Conservation (phyloP, 768 basidiomycete species). For the Hypsizygus marmoreus region DNA sequence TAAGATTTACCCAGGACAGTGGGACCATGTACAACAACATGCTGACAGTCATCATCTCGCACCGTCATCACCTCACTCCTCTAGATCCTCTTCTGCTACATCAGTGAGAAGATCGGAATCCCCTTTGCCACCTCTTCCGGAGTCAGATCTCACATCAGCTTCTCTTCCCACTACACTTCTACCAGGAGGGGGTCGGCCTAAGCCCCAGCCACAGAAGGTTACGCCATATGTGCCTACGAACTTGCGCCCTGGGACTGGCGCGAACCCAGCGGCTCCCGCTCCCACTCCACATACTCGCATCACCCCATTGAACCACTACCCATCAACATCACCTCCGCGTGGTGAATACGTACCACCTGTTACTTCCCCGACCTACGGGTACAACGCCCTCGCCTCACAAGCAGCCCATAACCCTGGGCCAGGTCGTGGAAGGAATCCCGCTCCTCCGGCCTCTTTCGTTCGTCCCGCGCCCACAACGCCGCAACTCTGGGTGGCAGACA, state of each 20-base stretch:
- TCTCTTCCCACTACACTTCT: slow-evolving; percentile 22
- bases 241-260: slow-evolving; percentile 40
- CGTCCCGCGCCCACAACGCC: slow-evolving; percentile 2
- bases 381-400: too few species aligned
- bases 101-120: slow-evolving; percentile 26
- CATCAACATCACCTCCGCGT: slow-evolving; percentile 5
- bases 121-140: slow-evolving; percentile 44
- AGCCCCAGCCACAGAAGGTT: slow-evolving; percentile 16
- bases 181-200: slow-evolving; percentile 19
- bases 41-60: slow-evolving; percentile 3
- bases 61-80: slow-evolving; percentile 24
- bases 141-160: slow-evolving; percentile 14
- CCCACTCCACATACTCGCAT: slow-evolving; percentile 1
- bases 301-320: slow-evolving; percentile 9
- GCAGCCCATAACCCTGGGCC: too few species aligned
- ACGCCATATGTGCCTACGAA: slow-evolving; percentile 36
- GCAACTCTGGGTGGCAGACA: slow-evolving; percentile 3
- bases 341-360: slow-evolving; percentile 2
- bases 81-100: slow-evolving; percentile 22
- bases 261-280: slow-evolving; percentile 6
- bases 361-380: neutral
- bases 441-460: neutral
- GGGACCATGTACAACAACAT: slow-evolving; percentile 3
- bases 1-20: slow-evolving; percentile 1
- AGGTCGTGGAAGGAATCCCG: too few species aligned